Conservation (phyloP, 1,139 yeast species). For the Hyphopichia buzzinii region DNA sequence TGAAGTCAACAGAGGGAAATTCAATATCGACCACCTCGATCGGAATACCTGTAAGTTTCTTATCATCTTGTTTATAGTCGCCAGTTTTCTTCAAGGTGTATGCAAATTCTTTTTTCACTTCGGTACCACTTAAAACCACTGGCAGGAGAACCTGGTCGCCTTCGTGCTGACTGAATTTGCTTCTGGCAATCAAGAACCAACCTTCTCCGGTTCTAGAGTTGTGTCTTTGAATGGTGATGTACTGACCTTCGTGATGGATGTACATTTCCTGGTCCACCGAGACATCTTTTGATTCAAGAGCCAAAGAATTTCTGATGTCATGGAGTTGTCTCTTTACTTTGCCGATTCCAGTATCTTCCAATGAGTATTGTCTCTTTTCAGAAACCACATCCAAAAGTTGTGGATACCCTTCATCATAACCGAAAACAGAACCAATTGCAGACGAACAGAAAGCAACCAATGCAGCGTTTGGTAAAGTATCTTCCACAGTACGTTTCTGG, state of each 20-base stretch:
- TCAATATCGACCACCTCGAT: slow-evolving; percentile 55
- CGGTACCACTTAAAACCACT: slow-evolving; percentile 62
- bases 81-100: slow-evolving; percentile 56
- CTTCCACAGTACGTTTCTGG: slow-evolving; percentile 90
- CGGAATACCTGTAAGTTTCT: slow-evolving; percentile 59
- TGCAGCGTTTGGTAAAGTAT: slow-evolving; percentile 92
- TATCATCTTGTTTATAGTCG: slow-evolving; percentile 40
- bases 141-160: slow-evolving; percentile 58
- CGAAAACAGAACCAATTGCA: slow-evolving; percentile 92
- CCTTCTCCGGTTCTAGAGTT: slow-evolving; percentile 86
- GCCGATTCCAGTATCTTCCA: slow-evolving; percentile 65
- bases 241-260: slow-evolving; percentile 92
- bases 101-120: slow-evolving; percentile 59
- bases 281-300: slow-evolving; percentile 61
- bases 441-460: slow-evolving; percentile 90
- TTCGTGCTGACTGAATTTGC: slow-evolving; percentile 56
- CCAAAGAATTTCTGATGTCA: slow-evolving; percentile 56
- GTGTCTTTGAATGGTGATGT: slow-evolving; percentile 83
- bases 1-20: slow-evolving; percentile 46
- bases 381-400: slow-evolving; percentile 75
- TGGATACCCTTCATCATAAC: slow-evolving; percentile 92
- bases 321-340: slow-evolving; percentile 62
- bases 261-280: slow-evolving; percentile 84
- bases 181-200: slow-evolving; percentile 83
- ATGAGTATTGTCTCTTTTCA: slow-evolving; percentile 67